Percentiles rank a stretch among this genome's conserved stretches.
Conservation (phyloP, 129 eudicot species). For the Arctium lappa region DNA sequence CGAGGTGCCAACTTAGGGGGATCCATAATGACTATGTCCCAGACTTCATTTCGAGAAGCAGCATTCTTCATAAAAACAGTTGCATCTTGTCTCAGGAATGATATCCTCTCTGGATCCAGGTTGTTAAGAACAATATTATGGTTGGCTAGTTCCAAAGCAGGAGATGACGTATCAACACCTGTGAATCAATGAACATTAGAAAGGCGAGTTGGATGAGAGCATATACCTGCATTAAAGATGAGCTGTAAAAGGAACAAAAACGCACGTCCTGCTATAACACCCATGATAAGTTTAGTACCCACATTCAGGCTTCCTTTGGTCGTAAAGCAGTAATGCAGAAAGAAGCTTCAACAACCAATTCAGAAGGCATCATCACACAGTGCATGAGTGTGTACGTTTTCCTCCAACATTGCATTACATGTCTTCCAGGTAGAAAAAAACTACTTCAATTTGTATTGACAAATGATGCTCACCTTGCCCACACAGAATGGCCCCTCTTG, state of each 20-base stretch:
- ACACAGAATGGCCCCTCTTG: too few relatives aligned
- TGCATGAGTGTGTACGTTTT: too few relatives aligned
- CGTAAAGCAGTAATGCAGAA: not conserved
- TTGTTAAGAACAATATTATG: conserved; percentile 62
- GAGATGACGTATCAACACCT: conserved; percentile 89
- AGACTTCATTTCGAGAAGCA: conserved; percentile 56
- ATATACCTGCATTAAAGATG: not conserved
- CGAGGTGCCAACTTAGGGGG: conserved; percentile 95
- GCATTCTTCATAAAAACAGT: conserved; percentile 80
- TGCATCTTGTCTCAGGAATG: conserved; percentile 76
- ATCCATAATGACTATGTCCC: conserved; percentile 86
- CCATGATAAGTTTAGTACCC: not conserved
- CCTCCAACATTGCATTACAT: too few relatives aligned
- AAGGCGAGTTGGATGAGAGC: not conserved
- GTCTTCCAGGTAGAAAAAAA: too few relatives aligned
- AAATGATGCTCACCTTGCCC: too few relatives aligned
- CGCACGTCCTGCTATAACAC: not conserved
- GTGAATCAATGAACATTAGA: conserved; percentile 21
- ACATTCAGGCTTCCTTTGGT: not conserved
- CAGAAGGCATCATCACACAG: too few relatives aligned
- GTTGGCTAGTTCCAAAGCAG: conserved; percentile 85
- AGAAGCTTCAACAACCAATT: too few relatives aligned
- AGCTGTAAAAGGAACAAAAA: not conserved
- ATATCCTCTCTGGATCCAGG: conserved; percentile 55
- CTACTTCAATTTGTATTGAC: too few relatives aligned